Evolutionary conservation across 176 grass and related monocot species (phyloP), one percentile per base, ranked within the genome.

Genomic region (Musa troglodytarum): DNA sequence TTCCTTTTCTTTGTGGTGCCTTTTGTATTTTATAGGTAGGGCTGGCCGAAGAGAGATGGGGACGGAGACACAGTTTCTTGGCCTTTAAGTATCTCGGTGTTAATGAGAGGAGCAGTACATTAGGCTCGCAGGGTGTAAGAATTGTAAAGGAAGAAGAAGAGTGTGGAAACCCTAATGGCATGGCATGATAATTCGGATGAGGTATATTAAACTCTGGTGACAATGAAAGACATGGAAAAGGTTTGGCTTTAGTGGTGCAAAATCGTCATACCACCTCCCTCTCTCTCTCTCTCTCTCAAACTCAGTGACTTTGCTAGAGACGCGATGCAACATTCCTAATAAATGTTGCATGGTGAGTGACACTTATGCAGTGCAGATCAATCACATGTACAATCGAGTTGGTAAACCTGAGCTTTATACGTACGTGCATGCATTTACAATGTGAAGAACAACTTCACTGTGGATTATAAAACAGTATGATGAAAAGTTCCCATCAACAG

Each of bases 131-230:
- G 73, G 65, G 34, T 43, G 34, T 43, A 43, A 76, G 63, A 72
- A 52, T 72, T 70, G 68, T 75, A 74, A 78, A 62, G 56, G 19
- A 61, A 71, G 34, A 43, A 43, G 34, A 78, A 6, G 11, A 67
- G 74, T 74, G 73, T 74, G 74, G 76, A 87, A 87, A 80, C 76
- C 85, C 85, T 80, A 83, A 85, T 68, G 65, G 49, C 34, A 43
- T 0, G 4, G 13, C n/a, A 70, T 20, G 29, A 50, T 50, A 50
- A 51, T 70, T 51, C 52, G 9, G 34, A 50, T 1, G 34, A 50
- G 19, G 16, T 16, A 15, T 29, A n/a, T 34, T 34, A 34, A 34
- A 34, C 34, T 34, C 34, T 34, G 34, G 34, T 34, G 34, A 57
- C 6, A 8, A 20, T 3, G 57, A 21, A n/a, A 19, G 57, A 19